Evolutionary conservation across 257 asterid genomes (phyloP).

Genomic region (Marsdenia floribunda): DNA sequence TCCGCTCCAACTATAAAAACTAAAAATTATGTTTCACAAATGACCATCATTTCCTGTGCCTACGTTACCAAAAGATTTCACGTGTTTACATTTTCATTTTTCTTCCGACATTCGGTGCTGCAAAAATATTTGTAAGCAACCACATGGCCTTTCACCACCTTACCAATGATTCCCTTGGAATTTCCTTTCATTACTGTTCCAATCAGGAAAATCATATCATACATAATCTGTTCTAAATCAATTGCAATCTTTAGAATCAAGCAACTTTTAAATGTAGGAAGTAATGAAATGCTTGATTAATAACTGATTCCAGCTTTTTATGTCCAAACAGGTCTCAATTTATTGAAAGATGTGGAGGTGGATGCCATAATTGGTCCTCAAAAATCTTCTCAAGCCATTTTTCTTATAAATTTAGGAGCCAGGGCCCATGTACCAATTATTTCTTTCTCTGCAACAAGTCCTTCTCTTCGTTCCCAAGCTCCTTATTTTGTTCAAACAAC

Average conservation of each 20-base stretch:
- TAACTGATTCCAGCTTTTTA: neutral
- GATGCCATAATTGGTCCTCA: conserved; percentile 44
- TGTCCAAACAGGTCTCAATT: conserved; percentile 24
- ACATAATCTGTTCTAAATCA: neutral
- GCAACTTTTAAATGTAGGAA: neutral
- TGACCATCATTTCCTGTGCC: neutral
- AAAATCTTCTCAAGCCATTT: conserved; percentile 34
- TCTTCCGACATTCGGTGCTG: neutral
- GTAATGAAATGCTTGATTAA: neutral
- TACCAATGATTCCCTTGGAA: neutral
- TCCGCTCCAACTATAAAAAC: neutral
- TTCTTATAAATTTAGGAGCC: conserved; percentile 31
- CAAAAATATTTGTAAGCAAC: neutral
- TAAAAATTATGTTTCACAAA: neutral
- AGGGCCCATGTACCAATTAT: conserved; percentile 38
- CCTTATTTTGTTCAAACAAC: conserved; percentile 30
- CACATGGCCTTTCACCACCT: neutral
- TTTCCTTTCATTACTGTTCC: neutral
- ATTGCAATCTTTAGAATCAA: neutral
- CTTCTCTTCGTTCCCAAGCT: conserved; percentile 20
- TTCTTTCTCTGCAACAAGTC: conserved; percentile 46
- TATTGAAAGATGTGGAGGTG: conserved; percentile 37
- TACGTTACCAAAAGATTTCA: neutral
- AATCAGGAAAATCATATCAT: neutral
- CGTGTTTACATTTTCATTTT: neutral